These are phyloP conservation scores for Rhizoctonia solani DNA, from an alignment of 1,284 basidiomycete species.

Conservation along the genomic window DNA sequence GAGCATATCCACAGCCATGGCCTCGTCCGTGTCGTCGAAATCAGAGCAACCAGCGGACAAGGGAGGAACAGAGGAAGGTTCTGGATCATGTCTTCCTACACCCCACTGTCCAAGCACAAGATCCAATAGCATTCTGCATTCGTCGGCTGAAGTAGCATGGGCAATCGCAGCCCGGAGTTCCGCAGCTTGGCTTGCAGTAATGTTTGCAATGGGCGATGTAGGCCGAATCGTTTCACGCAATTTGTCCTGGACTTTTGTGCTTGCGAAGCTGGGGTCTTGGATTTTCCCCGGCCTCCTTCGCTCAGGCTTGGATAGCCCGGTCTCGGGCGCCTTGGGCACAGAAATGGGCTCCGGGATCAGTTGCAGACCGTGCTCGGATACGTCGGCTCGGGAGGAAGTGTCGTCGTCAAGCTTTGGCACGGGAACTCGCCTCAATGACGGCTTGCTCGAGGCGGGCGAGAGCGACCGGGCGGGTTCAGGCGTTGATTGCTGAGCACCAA, in stretches of 20 bases:
- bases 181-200: conserved; percentile 53
- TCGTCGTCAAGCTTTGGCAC: conserved; percentile 12
- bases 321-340: conserved; percentile 34
- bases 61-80: conserved; percentile 26
- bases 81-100: conserved; percentile 8
- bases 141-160: conserved; percentile 72
- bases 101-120: conserved; percentile 75
- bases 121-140: conserved; percentile 82
- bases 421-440: conserved; percentile 12
- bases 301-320: not conserved
- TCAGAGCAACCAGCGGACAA: conserved; percentile 25
- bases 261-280: conserved; percentile 8
- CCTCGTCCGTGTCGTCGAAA: conserved; percentile 36
- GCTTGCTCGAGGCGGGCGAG: not conserved
- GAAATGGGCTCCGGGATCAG: not conserved
- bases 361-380: not conserved
- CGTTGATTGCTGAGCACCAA: not conserved
- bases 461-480: not conserved
- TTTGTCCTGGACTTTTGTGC: not conserved
- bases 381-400: not conserved
- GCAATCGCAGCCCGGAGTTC: conserved; percentile 73
- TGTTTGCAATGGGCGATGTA: conserved; percentile 30
- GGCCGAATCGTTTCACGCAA: conserved; percentile 23
- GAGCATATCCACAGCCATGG: conserved; percentile 39
- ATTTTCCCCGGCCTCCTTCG: conserved; percentile 12